These are phyloP conservation scores for Clausena lansium DNA, from an alignment of 345 rosid species.

Conservation along the genomic window DNA sequence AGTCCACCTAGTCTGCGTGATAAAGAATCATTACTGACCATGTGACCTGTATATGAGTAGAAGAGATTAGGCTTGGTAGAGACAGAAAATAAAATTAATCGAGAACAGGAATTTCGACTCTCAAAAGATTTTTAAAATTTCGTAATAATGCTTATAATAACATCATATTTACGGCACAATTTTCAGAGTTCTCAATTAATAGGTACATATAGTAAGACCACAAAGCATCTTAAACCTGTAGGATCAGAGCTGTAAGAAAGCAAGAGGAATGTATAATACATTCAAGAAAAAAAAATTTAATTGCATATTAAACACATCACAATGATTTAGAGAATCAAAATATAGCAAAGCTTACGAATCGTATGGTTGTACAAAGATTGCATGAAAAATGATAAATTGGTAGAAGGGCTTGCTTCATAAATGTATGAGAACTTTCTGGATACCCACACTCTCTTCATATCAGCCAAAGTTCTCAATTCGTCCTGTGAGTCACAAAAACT, in stretches of 20 bases:
- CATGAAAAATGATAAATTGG: slow-evolving; percentile 53
- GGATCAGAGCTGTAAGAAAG: background rate
- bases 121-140: background rate
- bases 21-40: slow-evolving; percentile 50
- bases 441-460: slow-evolving; percentile 66
- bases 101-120: background rate
- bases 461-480: slow-evolving; percentile 42
- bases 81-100: background rate
- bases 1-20: slow-evolving; percentile 74
- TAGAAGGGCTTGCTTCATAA: slow-evolving; percentile 50
- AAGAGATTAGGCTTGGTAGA: background rate
- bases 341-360: slow-evolving; percentile 33
- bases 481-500: slow-evolving; percentile 28
- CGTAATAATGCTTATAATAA: background rate
- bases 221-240: background rate
- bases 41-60: slow-evolving; percentile 55
- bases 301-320: background rate
- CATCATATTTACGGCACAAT: background rate
- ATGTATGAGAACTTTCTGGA: slow-evolving; percentile 58
- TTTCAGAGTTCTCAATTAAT: background rate
- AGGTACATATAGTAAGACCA: background rate
- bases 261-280: too few relatives aligned
- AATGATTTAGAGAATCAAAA: background rate
- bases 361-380: slow-evolving; percentile 68
- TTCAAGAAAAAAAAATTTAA: too few relatives aligned